Conservation (phyloP, 345 rosid species). For the Salix arbutifolia region DNA sequence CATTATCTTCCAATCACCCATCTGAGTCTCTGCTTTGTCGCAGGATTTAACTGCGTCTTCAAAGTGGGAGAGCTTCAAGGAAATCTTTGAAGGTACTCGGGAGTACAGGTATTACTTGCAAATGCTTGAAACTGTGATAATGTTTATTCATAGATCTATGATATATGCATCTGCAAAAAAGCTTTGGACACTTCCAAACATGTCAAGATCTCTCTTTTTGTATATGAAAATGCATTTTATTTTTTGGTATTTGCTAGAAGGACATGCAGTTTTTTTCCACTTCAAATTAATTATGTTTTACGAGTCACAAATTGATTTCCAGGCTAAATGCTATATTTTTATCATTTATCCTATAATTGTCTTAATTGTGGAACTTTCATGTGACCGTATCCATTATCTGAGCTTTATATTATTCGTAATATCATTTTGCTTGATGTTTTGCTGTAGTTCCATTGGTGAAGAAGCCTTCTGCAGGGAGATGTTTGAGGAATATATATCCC, state of each 20-base stretch:
- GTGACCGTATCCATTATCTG: neutral
- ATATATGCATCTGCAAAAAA: neutral
- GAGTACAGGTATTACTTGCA: constrained; percentile 65
- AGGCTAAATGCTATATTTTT: neutral
- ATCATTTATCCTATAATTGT: neutral
- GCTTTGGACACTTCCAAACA: neutral
- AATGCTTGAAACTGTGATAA: neutral
- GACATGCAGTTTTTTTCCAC: neutral
- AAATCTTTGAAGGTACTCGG: constrained; percentile 61
- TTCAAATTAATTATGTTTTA: neutral
- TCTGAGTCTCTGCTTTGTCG: constrained; percentile 24
- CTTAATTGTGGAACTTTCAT: neutral
- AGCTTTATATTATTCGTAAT: constrained; percentile 2
- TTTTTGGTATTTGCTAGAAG: neutral
- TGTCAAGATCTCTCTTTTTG: neutral
- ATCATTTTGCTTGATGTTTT: constrained; percentile 14
- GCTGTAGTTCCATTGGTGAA: constrained; percentile 63
- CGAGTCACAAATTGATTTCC: neutral
- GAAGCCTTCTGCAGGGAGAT: constrained; percentile 60
- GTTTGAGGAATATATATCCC: constrained; percentile 60
- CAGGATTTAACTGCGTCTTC: constrained; percentile 80
- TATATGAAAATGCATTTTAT: no score
- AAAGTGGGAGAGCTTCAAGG: constrained; percentile 72
- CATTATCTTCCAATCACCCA: constrained; percentile 17
- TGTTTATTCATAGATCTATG: neutral